Evolutionary conservation across 202 grass and related monocot species (phyloP).

Genomic region (Panicum hallii): DNA sequence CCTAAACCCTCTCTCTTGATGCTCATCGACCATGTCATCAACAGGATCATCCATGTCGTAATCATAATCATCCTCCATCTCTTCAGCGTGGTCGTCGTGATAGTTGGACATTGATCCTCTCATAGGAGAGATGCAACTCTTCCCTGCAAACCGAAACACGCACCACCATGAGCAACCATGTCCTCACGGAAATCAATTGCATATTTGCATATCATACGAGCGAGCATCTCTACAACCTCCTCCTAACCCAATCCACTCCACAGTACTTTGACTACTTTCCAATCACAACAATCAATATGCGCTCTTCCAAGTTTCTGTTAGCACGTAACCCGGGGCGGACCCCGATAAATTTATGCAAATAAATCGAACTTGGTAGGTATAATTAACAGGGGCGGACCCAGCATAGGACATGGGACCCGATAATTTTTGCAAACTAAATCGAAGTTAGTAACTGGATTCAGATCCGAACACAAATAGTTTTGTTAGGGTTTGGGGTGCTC

Average conservation of each 20-base stretch:
- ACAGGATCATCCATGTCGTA: constrained; percentile 74
- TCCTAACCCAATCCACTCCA: not conserved
- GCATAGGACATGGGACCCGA: no score
- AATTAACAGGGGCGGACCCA: no score
- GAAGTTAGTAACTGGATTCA: not conserved
- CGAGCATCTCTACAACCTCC: not conserved
- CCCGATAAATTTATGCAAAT: not conserved
- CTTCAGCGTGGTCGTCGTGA: constrained; percentile 37
- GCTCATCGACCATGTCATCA: constrained; percentile 69
- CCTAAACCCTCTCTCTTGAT: constrained; percentile 58
- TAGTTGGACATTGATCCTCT: not conserved
- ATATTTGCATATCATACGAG: not conserved
- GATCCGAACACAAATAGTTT: not conserved
- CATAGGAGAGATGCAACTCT: not conserved
- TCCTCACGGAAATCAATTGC: not conserved
- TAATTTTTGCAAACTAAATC: not conserved
- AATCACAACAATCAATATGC: not conserved
- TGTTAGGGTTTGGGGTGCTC: not conserved
- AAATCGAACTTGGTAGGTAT: no score
- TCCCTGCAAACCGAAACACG: not conserved
- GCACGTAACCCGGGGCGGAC: not conserved
- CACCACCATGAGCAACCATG: not conserved
- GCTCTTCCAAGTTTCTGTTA: not conserved
- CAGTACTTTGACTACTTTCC: not conserved
- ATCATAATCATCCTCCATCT: constrained; percentile 80